Percentiles rank a stretch among this genome's conserved stretches.
Evolutionary conservation across 148 eudicot species (phyloP).

Genomic region (Pouteria glomerata): DNA sequence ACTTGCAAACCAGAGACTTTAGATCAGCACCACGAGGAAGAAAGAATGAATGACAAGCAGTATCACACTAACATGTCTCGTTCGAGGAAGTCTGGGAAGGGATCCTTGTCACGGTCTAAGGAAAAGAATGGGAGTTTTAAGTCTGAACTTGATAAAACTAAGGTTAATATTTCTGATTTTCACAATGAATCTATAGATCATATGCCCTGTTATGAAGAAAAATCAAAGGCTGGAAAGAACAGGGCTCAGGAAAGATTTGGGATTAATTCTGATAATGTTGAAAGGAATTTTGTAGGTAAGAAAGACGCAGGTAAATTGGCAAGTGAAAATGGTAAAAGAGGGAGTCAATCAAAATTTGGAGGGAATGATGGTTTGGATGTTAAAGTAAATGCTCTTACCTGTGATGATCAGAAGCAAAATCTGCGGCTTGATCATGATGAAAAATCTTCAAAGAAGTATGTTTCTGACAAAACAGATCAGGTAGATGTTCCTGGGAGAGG

Average conservation of each 20-base stretch:
- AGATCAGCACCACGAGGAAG: slow-evolving; percentile 27
- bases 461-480: slow-evolving; percentile 32
- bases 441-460: slow-evolving; percentile 38
- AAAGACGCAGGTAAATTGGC: slow-evolving; percentile 22
- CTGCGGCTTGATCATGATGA: slow-evolving; percentile 25
- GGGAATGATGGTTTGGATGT: slow-evolving; percentile 25
- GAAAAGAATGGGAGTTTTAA: slow-evolving; percentile 31
- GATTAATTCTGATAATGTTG: slow-evolving; percentile 24
- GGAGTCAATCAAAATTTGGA: slow-evolving; percentile 22
- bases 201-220: slow-evolving; percentile 32
- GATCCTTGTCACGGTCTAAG: slow-evolving; percentile 37
- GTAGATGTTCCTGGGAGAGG: slow-evolving; percentile 36
- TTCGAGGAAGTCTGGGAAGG: slow-evolving; percentile 33
- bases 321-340: slow-evolving; percentile 26
- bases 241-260: slow-evolving; percentile 41
- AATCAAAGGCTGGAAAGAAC: slow-evolving; percentile 31
- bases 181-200: slow-evolving; percentile 24
- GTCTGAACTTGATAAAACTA: slow-evolving; percentile 38
- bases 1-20: slow-evolving; percentile 25
- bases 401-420: slow-evolving; percentile 33
- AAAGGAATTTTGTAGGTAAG: slow-evolving; percentile 20
- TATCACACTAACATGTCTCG: slow-evolving; percentile 21
- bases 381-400: slow-evolving; percentile 21
- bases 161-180: slow-evolving; percentile 40
- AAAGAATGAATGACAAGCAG: slow-evolving; percentile 22